Percentiles rank a stretch among this genome's conserved stretches.
Conservation (phyloP, 257 asterid genomes). For the Scutellaria galericulata region DNA sequence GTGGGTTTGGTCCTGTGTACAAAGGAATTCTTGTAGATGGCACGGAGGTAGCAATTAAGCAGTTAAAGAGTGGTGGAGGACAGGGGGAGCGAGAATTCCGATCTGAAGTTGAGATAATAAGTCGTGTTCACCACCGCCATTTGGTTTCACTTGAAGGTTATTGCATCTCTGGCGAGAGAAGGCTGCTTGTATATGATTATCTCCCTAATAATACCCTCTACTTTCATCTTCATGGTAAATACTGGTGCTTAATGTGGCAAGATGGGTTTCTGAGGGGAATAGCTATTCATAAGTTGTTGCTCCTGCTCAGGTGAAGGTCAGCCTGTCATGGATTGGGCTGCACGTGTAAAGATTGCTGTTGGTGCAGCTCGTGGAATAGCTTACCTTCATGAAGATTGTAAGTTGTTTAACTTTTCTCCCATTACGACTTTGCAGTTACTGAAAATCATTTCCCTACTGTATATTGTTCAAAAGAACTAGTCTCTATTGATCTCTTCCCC, state of each 20-base stretch:
- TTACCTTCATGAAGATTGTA: conserved; percentile 99
- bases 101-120: conserved; percentile 94
- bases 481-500: background rate
- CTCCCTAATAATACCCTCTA: conserved; percentile 84
- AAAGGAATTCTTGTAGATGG: conserved; percentile 82
- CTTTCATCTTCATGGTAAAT: conserved; percentile 96
- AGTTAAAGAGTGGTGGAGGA: conserved; percentile 72
- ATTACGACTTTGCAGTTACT: no score
- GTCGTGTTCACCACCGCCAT: conserved; percentile 97
- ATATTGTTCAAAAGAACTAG: background rate
- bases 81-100: conserved; percentile 95
- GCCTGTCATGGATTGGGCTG: conserved; percentile 83
- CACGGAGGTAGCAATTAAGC: conserved; percentile 89
- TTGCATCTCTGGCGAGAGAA: conserved; percentile 79
- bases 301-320: conserved; percentile 60
- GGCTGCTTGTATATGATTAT: conserved; percentile 88
- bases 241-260: conserved; percentile 25
- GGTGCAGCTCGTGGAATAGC: conserved; percentile 99
- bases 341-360: conserved; percentile 77
- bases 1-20: conserved; percentile 94
- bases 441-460: background rate
- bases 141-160: conserved; percentile 95
- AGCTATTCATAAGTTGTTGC: conserved; percentile 24
- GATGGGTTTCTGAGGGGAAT: conserved; percentile 8
- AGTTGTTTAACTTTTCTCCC: conserved; percentile 37